A percentile compares a stretch with the other conserved stretches of the same genome.
These are phyloP conservation scores for Didymellaceae sp. DNA, from an alignment of 2,329 filamentous ascomycete species.

Conservation along the genomic window DNA sequence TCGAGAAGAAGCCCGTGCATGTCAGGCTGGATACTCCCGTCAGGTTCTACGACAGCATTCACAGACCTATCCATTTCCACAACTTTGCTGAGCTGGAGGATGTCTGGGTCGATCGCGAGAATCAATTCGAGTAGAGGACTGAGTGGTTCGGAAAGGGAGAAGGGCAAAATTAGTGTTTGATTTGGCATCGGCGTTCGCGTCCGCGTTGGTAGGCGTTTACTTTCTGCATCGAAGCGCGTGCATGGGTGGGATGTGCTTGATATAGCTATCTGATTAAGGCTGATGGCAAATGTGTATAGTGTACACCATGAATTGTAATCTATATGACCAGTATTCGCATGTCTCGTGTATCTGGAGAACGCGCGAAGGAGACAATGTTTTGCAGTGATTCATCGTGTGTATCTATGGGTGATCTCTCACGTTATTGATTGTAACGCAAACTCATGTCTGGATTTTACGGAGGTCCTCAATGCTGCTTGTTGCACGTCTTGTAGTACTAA, in stretches of 20 bases:
- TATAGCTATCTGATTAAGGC: neutral
- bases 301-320: conserved; percentile 27
- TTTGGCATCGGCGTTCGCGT: no score
- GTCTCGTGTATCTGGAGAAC: no score
- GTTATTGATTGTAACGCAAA: no score
- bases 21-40: conserved; percentile 91
- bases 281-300: conserved; percentile 29
- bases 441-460: no score
- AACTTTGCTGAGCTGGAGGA: conserved; percentile 98
- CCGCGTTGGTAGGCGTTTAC: conserved; percentile 20
- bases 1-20: conserved; percentile 89
- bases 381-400: no score
- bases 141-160: no score
- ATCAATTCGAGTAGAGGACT: conserved; percentile 78
- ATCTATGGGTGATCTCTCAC: no score
- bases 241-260: conserved; percentile 8
- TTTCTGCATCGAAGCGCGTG: conserved; percentile 13
- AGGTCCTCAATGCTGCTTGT: no score
- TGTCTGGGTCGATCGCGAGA: conserved; percentile 89
- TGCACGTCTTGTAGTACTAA: no score
- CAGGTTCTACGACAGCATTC: conserved; percentile 89
- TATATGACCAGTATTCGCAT: neutral
- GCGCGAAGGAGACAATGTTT: no score
- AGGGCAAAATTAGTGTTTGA: no score
- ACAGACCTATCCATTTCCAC: conserved; percentile 93